Percentiles rank a stretch among this genome's conserved stretches.
Evolutionary conservation across 208 protist genomes (phyloP).

Genomic region (Cochliopodium minus): DNA sequence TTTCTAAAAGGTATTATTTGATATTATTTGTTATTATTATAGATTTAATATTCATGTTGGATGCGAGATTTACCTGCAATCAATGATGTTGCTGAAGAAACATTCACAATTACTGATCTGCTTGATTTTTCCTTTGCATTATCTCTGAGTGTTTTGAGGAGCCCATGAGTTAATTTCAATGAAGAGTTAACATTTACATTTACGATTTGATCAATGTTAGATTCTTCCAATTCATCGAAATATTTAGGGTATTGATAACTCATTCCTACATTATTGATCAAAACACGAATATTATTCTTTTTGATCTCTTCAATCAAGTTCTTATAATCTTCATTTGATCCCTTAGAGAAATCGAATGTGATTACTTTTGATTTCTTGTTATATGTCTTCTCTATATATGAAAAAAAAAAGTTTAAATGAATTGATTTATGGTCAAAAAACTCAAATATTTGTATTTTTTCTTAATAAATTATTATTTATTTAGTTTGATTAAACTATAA

Average conservation of each 20-base stretch:
- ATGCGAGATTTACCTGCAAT: too few relatives aligned
- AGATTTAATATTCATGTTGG: too few relatives aligned
- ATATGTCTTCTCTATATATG: conserved; percentile 20
- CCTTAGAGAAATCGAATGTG: conserved; percentile 52
- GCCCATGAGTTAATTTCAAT: conserved; percentile 52
- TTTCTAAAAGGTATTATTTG: too few relatives aligned
- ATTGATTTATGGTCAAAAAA: too few relatives aligned
- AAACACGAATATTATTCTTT: conserved; percentile 36
- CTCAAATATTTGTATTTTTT: too few relatives aligned
- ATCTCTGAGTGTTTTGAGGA: too few relatives aligned
- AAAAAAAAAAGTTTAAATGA: neutral
- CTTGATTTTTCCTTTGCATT: too few relatives aligned
- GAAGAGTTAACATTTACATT: conserved; percentile 60
- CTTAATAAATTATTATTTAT: too few relatives aligned
- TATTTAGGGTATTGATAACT: conserved; percentile 70
- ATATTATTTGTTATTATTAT: too few relatives aligned
- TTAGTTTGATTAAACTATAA: too few relatives aligned
- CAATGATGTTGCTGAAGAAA: too few relatives aligned
- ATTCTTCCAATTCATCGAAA: conserved; percentile 49
- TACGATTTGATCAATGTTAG: conserved; percentile 44
- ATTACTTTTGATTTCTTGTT: conserved; percentile 51
- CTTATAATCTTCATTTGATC: conserved; percentile 37
- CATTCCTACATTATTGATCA: conserved; percentile 74
- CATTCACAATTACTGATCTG: too few relatives aligned
- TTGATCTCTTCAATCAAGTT: conserved; percentile 37